Evolutionary conservation across 177 flowering plant species (phyloP).

Genomic region (Vitis hybrid): DNA sequence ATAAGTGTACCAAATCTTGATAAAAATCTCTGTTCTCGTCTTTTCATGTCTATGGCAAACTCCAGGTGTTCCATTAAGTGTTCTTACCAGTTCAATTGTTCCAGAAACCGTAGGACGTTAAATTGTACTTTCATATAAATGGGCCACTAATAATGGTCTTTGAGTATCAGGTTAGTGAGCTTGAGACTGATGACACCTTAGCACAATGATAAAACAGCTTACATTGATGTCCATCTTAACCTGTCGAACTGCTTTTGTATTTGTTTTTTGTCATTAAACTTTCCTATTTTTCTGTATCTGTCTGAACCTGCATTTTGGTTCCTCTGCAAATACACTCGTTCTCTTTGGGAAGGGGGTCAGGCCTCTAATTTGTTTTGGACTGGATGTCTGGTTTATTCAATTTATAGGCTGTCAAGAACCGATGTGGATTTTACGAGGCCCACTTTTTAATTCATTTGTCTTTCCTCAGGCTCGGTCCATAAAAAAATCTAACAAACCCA

Average conservation of each 20-base stretch:
- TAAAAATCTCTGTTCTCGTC: background rate
- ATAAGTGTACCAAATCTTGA: conserved; percentile 15
- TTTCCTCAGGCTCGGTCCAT: too few species aligned
- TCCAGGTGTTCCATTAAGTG: background rate
- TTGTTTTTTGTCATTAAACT: too few species aligned
- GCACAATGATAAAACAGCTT: background rate
- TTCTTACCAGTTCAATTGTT: background rate
- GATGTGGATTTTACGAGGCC: too few species aligned
- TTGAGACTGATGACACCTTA: background rate
- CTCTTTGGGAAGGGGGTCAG: too few species aligned
- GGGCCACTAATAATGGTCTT: background rate
- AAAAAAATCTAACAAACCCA: too few species aligned
- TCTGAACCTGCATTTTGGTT: too few species aligned
- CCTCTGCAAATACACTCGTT: too few species aligned
- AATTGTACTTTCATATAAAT: background rate
- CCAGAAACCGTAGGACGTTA: background rate
- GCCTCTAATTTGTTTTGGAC: too few species aligned
- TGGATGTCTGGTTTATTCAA: too few species aligned
- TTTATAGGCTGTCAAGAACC: too few species aligned
- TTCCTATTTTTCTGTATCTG: too few species aligned
- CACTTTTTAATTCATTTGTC: too few species aligned
- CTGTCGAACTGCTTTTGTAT: background rate
- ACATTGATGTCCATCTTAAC: background rate
- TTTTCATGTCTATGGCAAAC: background rate
- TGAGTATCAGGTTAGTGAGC: background rate